Evolutionary conservation across 176 grass and related monocot species (phyloP).

Genomic region (Eleusine indica): DNA sequence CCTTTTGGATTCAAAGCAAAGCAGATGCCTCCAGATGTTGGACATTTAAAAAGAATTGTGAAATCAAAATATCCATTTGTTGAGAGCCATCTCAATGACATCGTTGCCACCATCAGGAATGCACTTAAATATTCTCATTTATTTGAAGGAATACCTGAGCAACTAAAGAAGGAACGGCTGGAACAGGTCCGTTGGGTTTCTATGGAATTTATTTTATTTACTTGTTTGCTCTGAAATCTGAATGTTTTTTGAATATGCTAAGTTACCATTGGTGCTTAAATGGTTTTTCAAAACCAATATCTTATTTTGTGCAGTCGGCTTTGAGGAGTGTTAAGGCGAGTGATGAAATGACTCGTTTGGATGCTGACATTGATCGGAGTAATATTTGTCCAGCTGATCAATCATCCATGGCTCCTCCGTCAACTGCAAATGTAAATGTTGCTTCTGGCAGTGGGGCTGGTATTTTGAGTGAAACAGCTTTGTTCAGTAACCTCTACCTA

Average conservation of each 20-base stretch:
- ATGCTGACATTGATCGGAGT: conserved; percentile 42
- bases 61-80: conserved; percentile 83
- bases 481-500: conserved; percentile 22
- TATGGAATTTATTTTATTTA: conserved; percentile 18
- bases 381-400: conserved; percentile 18
- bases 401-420: conserved; percentile 27
- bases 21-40: conserved; percentile 75
- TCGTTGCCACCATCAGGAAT: conserved; percentile 55
- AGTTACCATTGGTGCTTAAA: conserved; percentile 15
- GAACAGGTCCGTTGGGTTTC: conserved; percentile 36
- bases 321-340: conserved; percentile 32
- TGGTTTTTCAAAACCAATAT: conserved; percentile 9
- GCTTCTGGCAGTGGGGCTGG: conserved; percentile 12
- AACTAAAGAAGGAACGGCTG: conserved; percentile 65
- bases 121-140: conserved; percentile 57
- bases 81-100: conserved; percentile 55
- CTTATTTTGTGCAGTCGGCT: conserved; percentile 35
- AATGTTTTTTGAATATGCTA: conserved; percentile 7
- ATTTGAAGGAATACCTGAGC: conserved; percentile 64
- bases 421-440: conserved; percentile 38
- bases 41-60: conserved; percentile 64
- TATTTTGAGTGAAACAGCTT: conserved; percentile 20
- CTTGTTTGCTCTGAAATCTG: background rate
- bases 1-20: conserved; percentile 62
- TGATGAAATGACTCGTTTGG: conserved; percentile 36